Percentiles rank a stretch among this genome's conserved stretches.
Evolutionary conservation across 2,329 filamentous ascomycete species (phyloP).

Genomic region (Mollisia scopiformis): DNA sequence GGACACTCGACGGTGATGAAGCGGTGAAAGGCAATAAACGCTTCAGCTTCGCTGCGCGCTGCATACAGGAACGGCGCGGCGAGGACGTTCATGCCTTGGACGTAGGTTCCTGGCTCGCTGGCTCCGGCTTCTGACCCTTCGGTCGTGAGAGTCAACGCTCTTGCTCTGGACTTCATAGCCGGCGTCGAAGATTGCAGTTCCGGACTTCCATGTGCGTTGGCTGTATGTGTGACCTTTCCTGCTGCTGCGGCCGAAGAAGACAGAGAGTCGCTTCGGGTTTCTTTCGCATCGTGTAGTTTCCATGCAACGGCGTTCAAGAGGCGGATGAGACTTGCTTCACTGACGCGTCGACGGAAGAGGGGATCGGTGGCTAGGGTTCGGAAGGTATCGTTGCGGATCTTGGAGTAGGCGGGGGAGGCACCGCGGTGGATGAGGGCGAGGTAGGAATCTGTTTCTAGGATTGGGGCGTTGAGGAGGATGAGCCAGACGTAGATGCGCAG

Average conservation of each 20-base stretch:
- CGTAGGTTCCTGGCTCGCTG: slow-evolving; percentile 80
- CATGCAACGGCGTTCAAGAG: slow-evolving; percentile 94
- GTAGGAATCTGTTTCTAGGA: slow-evolving; percentile 85
- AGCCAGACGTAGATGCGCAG: slow-evolving; percentile 96
- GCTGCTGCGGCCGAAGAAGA: slow-evolving; percentile 11
- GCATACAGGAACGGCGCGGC: slow-evolving; percentile 95
- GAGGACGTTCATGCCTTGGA: slow-evolving; percentile 98
- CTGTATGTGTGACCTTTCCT: slow-evolving; percentile 25
- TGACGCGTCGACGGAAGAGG: slow-evolving; percentile 93
- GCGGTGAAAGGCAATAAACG: slow-evolving; percentile 86
- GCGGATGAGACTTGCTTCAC: slow-evolving; percentile 91
- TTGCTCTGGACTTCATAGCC: slow-evolving; percentile 46
- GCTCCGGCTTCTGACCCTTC: slow-evolving; percentile 64
- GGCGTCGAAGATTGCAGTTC: slow-evolving; percentile 31
- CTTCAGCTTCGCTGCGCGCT: slow-evolving; percentile 91
- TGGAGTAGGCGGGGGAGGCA: slow-evolving; percentile 91
- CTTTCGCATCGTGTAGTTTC: slow-evolving; percentile 81
- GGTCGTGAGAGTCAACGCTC: slow-evolving; percentile 62
- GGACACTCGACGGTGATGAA: slow-evolving; percentile 89
- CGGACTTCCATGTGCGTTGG: slow-evolving; percentile 33
- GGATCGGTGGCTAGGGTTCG: slow-evolving; percentile 95
- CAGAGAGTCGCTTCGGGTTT: slow-evolving; percentile 35
- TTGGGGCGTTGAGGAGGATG: slow-evolving; percentile 84
- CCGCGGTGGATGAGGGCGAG: slow-evolving; percentile 89
- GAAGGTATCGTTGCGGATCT: slow-evolving; percentile 98